Evolutionary conservation across 148 eudicot genomes (phyloP).

Genomic region (Heliosperma pusillum): DNA sequence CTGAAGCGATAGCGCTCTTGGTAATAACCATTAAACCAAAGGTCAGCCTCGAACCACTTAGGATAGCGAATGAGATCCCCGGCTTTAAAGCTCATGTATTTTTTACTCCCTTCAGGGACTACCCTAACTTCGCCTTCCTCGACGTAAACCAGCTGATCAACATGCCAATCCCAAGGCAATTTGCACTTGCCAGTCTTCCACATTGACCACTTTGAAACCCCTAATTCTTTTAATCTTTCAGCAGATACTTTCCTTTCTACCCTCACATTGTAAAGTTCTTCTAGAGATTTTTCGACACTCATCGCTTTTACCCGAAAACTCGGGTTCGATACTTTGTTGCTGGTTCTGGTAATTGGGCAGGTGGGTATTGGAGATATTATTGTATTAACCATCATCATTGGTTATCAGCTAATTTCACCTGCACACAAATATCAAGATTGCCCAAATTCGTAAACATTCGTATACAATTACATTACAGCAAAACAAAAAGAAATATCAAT

Average conservation of each 20-base stretch:
- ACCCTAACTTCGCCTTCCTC: conserved; percentile 99
- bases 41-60: conserved; percentile 98
- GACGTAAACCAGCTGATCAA: conserved; percentile 84
- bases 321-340: background rate
- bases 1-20: conserved; percentile 87
- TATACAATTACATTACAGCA: too few relatives aligned
- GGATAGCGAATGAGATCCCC: conserved; percentile 96
- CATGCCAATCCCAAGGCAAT: conserved; percentile 98
- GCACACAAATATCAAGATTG: background rate
- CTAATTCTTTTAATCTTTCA: conserved; percentile 63
- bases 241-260: conserved; percentile 71
- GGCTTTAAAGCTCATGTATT: conserved; percentile 71
- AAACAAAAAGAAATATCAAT: too few relatives aligned
- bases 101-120: conserved; percentile 84
- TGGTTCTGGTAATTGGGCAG: conserved; percentile 32
- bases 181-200: conserved; percentile 95
- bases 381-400: conserved; percentile 61
- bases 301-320: conserved; percentile 40
- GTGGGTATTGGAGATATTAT: conserved; percentile 35
- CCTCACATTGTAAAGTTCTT: conserved; percentile 71
- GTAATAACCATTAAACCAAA: conserved; percentile 79
- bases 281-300: conserved; percentile 62
- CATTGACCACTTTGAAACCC: conserved; percentile 68
- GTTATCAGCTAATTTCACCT: conserved; percentile 4
- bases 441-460: too few relatives aligned